A percentile compares a stretch with the other conserved stretches of the same genome.
Evolutionary conservation across 176 grass and related monocot species (phyloP).

Genomic region (Chrysopogon serrulatus): DNA sequence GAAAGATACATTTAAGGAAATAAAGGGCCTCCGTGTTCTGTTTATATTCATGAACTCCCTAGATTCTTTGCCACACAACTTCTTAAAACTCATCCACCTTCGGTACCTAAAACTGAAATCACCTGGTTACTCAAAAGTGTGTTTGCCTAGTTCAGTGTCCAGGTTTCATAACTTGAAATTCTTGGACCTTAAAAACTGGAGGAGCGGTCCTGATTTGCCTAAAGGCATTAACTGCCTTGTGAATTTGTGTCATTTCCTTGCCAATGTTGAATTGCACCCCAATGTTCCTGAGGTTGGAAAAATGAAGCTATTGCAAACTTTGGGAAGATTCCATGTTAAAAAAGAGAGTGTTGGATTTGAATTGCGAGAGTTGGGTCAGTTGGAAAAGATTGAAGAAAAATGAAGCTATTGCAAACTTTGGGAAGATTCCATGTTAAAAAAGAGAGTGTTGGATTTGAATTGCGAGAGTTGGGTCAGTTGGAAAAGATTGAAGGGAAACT

Average conservation of each 20-base stretch:
- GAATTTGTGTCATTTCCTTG: not conserved
- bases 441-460: not conserved
- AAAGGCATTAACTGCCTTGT: not conserved
- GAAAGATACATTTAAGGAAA: not conserved
- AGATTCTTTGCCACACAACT: not conserved
- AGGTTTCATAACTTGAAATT: constrained; percentile 23
- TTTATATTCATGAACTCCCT: not conserved
- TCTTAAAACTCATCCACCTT: constrained; percentile 11
- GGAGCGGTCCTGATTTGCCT: not conserved
- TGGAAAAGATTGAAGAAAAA: not conserved
- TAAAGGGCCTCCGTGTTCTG: not conserved
- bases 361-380: not conserved
- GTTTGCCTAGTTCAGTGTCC: not conserved
- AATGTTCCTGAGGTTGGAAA: constrained; percentile 13
- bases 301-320: not conserved
- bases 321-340: not conserved
- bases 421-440: not conserved
- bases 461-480: not conserved
- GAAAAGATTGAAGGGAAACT: not conserved
- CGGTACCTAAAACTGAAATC: not conserved
- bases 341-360: not conserved
- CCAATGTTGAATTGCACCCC: not conserved
- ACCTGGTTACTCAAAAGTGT: accelerated
- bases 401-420: not conserved
- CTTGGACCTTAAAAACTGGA: not conserved